Evolutionary conservation across 2,329 filamentous ascomycete species (phyloP), one percentile per base, ranked within the genome.

Genomic region (Botryosphaeria dothidea): DNA sequence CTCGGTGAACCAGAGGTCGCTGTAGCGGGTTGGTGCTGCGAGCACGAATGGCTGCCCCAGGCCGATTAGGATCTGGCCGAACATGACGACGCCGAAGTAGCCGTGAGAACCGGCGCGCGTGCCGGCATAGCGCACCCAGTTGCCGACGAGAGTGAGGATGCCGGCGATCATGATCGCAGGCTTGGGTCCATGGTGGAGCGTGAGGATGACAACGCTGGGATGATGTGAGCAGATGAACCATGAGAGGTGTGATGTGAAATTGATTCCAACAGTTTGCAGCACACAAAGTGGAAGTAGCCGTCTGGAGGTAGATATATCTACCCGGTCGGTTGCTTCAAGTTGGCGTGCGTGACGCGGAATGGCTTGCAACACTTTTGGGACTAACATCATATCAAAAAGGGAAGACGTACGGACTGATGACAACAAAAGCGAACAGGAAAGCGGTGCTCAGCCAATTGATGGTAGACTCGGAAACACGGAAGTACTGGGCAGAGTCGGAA

Each of bases 361-460:
- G n/a, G n/a, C n/a, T 11, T 3, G 31, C 31, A 34, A 34, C 13
- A 34, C 31, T 34, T n/a, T 15, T n/a, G 17, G 56, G 43, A 48
- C 21, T 7, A 34, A 6, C 19, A 21, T 23, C 19, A 48, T 49
- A 38, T 29, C 23, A 19, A 25, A 29, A 27, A 31, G 31, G 23
- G 41, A 34, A 21, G 7, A 82, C 82, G 68, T 74, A 83, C 63
- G 95, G 94, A 52, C 88, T 88, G 46, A 89, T 83, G 69, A 85
- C 82, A 49, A 91, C 87, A 73, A 97, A 98, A 60, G 93, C 83
- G 75, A 98, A 94, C 56, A 97, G 83, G 75, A 96, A 97, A 43
- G 85, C 89, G 0, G 91, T 98, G 73, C 90, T 93, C 68, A 97
- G 84, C 95, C 95, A 98, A 79, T 98, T 98, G 79, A 98, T 90